Percentiles rank a stretch among this genome's conserved stretches.
These are phyloP conservation scores for Yamadazyma insecticola DNA, from an alignment of 805 yeast genomes.

Conservation along the genomic window DNA sequence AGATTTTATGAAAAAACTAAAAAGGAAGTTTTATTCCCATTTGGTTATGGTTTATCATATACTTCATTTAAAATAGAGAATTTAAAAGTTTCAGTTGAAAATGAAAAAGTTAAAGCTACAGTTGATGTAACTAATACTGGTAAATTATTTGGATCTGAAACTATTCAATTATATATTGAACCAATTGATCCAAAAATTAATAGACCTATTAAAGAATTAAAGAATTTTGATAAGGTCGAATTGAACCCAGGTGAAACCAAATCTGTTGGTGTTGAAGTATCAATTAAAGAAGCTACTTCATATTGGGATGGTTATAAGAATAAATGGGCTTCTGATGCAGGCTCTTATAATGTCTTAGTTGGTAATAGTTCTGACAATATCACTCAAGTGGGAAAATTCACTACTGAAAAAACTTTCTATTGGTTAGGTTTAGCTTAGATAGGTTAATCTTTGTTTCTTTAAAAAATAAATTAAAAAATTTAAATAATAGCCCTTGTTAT, in stretches of 20 bases:
- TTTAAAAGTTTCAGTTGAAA: conserved; percentile 26
- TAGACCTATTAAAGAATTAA: conserved; percentile 58
- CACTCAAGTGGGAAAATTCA: conserved; percentile 13
- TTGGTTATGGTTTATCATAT: conserved; percentile 62
- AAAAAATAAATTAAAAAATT: no score
- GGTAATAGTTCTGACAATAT: conserved; percentile 37
- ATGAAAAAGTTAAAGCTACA: conserved; percentile 22
- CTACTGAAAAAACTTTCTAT: conserved; percentile 11
- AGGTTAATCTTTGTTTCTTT: no score
- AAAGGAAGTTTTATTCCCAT: conserved; percentile 49
- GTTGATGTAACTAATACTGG: conserved; percentile 49
- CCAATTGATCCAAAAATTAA: conserved; percentile 32
- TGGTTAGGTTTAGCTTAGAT: conserved; percentile 14
- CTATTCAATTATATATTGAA: conserved; percentile 50
- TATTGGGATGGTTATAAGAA: conserved; percentile 47
- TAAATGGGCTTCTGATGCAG: conserved; percentile 51
- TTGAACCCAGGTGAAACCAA: conserved; percentile 42
- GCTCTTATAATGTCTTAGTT: conserved; percentile 44
- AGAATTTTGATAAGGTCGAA: conserved; percentile 49
- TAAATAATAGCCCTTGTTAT: no score
- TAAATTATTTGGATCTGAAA: conserved; percentile 45
- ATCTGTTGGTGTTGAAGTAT: conserved; percentile 32
- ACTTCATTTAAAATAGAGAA: conserved; percentile 43
- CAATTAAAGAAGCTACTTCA: conserved; percentile 45
- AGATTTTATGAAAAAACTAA: conserved; percentile 52